Conservation (phyloP, 495 filamentous ascomycete genomes). For the Cercophora scortea region DNA sequence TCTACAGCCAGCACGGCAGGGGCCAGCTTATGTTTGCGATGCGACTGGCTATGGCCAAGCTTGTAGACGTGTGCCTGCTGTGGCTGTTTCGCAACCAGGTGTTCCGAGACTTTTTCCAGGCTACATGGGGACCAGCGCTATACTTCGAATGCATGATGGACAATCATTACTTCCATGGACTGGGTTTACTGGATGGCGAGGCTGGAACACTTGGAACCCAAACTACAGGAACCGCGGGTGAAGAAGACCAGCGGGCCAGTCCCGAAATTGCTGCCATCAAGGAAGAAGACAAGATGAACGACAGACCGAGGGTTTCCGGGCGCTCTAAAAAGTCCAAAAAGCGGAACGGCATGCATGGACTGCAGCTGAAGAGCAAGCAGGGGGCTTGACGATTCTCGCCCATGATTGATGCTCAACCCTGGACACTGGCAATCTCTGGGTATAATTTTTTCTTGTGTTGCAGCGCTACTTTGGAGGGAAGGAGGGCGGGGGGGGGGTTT, state of each 20-base stretch:
- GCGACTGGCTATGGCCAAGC: slow-evolving; percentile 9
- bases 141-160: neutral
- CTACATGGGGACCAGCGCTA: neutral
- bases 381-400: too few relatives aligned
- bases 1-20: slow-evolving; percentile 9
- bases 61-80: slow-evolving; percentile 9
- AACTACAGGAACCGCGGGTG: neutral
- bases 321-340: too few relatives aligned
- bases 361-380: too few relatives aligned
- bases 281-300: neutral
- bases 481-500: too few relatives aligned
- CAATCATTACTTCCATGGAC: neutral
- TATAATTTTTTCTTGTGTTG: too few relatives aligned
- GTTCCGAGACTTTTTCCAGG: neutral
- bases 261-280: neutral
- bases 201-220: neutral
- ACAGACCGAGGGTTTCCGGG: neutral
- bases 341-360: too few relatives aligned
- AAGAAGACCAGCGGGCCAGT: neutral
- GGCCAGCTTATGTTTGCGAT: slow-evolving; percentile 1
- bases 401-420: too few relatives aligned
- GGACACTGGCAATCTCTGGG: too few relatives aligned
- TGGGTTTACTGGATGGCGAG: neutral
- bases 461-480: too few relatives aligned
- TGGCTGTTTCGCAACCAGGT: slow-evolving; percentile 6